Evolutionary conservation across 257 asterid genomes (phyloP).

Genomic region (Penstemon barbatus): DNA sequence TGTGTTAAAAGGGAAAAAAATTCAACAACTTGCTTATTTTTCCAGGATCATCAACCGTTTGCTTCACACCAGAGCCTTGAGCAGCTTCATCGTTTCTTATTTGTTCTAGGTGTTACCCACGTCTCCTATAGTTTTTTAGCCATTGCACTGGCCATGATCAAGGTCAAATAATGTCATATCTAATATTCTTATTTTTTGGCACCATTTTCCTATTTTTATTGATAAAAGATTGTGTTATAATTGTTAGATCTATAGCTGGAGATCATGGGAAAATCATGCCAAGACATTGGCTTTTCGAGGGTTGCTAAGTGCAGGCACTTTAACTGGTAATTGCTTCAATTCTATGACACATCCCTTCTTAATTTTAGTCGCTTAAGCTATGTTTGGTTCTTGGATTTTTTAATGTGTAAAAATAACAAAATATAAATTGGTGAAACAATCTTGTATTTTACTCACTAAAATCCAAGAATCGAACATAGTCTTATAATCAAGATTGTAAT

Average conservation of each 20-base stretch:
- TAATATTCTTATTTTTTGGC: constrained; percentile 16
- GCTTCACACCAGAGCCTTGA: constrained; percentile 95
- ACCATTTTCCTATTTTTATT: constrained; percentile 1
- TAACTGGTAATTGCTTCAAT: constrained; percentile 34
- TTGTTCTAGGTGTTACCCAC: constrained; percentile 81
- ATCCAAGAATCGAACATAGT: background rate
- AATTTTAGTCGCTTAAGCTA: no score
- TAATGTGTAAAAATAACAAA: no score
- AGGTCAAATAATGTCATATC: constrained; percentile 45
- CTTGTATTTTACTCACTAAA: background rate
- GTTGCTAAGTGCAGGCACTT: constrained; percentile 43
- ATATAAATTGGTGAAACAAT: no score
- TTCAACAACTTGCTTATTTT: constrained; percentile 18
- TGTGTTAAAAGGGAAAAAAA: constrained; percentile 1
- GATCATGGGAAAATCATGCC: constrained; percentile 84
- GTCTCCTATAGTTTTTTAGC: constrained; percentile 80
- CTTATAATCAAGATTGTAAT: background rate
- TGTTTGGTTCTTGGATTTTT: no score
- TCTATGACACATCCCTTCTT: background rate
- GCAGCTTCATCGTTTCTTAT: constrained; percentile 90
- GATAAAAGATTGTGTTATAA: constrained; percentile 6
- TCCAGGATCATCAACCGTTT: constrained; percentile 74
- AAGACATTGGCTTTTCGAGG: constrained; percentile 75
- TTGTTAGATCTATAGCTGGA: constrained; percentile 86
- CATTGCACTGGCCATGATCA: constrained; percentile 80